Evolutionary conservation across 805 yeast species (phyloP).

Genomic region (Teunomyces kruisii): DNA sequence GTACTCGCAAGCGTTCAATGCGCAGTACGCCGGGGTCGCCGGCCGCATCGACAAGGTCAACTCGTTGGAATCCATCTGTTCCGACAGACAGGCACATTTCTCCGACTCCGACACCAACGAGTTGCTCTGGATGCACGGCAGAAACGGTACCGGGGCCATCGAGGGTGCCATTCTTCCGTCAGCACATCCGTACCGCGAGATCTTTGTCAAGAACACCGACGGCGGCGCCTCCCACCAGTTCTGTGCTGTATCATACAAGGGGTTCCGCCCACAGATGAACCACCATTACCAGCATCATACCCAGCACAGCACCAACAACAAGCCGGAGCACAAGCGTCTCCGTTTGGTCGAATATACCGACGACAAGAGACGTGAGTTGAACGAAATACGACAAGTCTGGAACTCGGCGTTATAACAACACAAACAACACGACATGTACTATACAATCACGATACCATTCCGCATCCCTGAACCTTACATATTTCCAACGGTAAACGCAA

Average conservation of each 20-base stretch:
- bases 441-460: no score
- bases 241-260: neutral
- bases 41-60: conserved; percentile 7
- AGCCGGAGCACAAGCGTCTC: neutral
- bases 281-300: neutral
- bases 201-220: neutral
- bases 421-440: no score
- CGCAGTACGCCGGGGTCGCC: conserved; percentile 9
- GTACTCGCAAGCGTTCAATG: conserved; percentile 6
- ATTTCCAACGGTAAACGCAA: no score
- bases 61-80: conserved; percentile 8
- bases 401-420: neutral
- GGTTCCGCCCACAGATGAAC: neutral
- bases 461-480: no score
- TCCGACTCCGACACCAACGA: conserved; percentile 9
- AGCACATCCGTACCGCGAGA: conserved; percentile 10
- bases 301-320: no score
- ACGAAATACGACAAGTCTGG: neutral
- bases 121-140: conserved; percentile 11
- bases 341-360: neutral
- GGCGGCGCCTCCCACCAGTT: neutral
- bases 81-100: conserved; percentile 9
- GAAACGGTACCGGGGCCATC: neutral
- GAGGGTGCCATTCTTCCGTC: conserved; percentile 12
- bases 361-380: neutral